phyloP scores from a whole-genome alignment of 129 eudicot species.

The Tagetes erecta region DNA sequence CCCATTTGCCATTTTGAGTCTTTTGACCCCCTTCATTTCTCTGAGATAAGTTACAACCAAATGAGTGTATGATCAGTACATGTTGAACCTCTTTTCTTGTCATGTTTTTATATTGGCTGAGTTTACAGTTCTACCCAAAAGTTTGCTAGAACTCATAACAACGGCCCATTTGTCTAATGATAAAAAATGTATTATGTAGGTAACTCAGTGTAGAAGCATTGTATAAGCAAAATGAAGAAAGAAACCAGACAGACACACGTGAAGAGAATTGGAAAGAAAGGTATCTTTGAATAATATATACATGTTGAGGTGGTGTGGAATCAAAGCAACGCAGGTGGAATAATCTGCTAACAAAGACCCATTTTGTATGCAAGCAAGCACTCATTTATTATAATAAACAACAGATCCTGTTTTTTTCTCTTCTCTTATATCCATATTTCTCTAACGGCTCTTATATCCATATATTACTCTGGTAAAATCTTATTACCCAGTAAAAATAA shows the following conservation, averaged over 20 bases:
- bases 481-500: not conserved
- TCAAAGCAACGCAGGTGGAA: constrained; percentile 22
- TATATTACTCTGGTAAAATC: not conserved
- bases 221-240: constrained; percentile 16
- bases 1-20: not conserved
- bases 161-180: not conserved
- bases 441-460: not conserved
- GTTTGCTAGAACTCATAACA: not conserved
- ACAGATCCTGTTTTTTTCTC: not conserved
- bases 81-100: not conserved
- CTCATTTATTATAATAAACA: constrained; percentile 11
- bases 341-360: constrained; percentile 22
- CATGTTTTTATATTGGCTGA: not conserved
- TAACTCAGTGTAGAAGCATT: not conserved
- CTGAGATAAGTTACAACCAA: not conserved
- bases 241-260: constrained; percentile 9
- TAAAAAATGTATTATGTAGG: constrained; percentile 20
- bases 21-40: not conserved
- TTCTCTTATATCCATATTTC: not conserved
- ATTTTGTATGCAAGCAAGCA: not conserved
- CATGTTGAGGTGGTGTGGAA: constrained; percentile 25
- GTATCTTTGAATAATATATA: constrained; percentile 20
- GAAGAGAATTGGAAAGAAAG: constrained; percentile 18
- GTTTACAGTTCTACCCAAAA: not conserved
- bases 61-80: no score